These are phyloP conservation scores for Populus alba DNA, from an alignment of 345 rosid genomes.

Conservation along the genomic window DNA sequence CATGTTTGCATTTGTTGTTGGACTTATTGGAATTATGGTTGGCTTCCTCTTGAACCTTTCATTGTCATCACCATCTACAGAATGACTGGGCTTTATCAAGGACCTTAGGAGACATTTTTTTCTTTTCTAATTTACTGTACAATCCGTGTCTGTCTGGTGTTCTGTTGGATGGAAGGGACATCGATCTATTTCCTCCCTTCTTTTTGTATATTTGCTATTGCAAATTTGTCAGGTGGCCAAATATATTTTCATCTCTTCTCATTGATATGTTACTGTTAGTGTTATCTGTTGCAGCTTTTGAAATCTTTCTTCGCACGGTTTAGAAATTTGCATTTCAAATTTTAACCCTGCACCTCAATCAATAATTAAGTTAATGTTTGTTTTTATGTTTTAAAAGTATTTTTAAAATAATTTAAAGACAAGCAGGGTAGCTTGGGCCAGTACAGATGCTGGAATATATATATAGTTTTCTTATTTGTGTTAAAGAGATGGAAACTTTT, in stretches of 20 bases:
- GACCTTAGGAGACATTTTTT: slow-evolving; percentile 4
- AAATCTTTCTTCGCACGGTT: background rate
- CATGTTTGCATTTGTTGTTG: slow-evolving; percentile 69
- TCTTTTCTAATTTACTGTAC: slow-evolving; percentile 22
- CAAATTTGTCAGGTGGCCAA: slow-evolving; percentile 19
- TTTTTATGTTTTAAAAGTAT: too few relatives aligned
- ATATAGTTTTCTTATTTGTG: too few relatives aligned
- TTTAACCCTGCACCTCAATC: background rate
- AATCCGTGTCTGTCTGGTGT: slow-evolving; percentile 12
- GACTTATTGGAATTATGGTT: slow-evolving; percentile 68
- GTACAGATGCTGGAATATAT: too few relatives aligned
- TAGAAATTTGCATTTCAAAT: background rate
- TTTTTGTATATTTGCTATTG: slow-evolving; percentile 32
- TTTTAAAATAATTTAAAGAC: too few relatives aligned
- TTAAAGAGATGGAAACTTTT: too few relatives aligned
- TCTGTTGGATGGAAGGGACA: slow-evolving; percentile 24
- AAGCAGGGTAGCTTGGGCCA: too few relatives aligned
- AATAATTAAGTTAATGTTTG: too few relatives aligned
- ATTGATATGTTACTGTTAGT: slow-evolving; percentile 20
- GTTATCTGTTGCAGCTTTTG: slow-evolving; percentile 2
- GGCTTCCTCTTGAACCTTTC: slow-evolving; percentile 74
- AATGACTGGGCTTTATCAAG: slow-evolving; percentile 19
- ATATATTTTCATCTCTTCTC: slow-evolving; percentile 30
- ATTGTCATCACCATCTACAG: slow-evolving; percentile 46
- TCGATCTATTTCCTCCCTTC: slow-evolving; percentile 7